These are phyloP conservation scores for Lodderomyces theae DNA, from an alignment of 1,139 yeast genomes.

Conservation along the genomic window DNA sequence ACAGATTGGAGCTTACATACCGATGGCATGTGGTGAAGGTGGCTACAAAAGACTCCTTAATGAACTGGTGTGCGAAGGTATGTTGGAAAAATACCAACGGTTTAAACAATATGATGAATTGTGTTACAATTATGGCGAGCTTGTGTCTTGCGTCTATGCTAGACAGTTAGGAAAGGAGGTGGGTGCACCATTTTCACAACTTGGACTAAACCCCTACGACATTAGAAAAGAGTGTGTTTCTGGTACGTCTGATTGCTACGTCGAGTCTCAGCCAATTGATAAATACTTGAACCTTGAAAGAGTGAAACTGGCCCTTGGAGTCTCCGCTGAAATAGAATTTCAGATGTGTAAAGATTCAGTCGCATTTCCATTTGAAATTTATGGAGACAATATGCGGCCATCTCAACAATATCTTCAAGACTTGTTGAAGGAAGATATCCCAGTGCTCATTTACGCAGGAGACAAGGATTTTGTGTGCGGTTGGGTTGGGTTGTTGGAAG, in stretches of 20 bases:
- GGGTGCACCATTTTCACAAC: constrained; percentile 39
- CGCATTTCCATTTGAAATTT: constrained; percentile 65
- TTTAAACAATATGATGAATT: constrained; percentile 73
- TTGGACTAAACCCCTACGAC: constrained; percentile 75
- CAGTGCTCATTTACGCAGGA: constrained; percentile 77
- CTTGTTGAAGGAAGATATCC: constrained; percentile 54
- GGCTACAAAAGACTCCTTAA: constrained; percentile 30
- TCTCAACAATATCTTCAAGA: constrained; percentile 64
- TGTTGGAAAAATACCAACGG: constrained; percentile 49
- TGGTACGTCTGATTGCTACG: constrained; percentile 66
- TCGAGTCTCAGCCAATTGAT: constrained; percentile 25
- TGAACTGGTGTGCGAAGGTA: constrained; percentile 8
- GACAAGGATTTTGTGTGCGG: constrained; percentile 82
- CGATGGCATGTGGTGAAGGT: constrained; percentile 90
- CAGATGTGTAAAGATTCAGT: constrained; percentile 82
- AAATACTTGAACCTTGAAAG: constrained; percentile 31
- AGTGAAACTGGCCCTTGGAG: constrained; percentile 73
- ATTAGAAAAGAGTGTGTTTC: constrained; percentile 77
- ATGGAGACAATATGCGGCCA: constrained; percentile 69
- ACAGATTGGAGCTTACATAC: constrained; percentile 78
- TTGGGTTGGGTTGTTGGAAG: constrained; percentile 80
- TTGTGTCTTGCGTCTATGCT: constrained; percentile 92
- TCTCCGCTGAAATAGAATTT: constrained; percentile 55
- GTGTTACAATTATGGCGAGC: constrained; percentile 72
- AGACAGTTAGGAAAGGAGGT: constrained; percentile 40